Percentiles rank a stretch among this genome's conserved stretches.
Conservation (phyloP, 805 yeast genomes). For the Candida adriatica region DNA sequence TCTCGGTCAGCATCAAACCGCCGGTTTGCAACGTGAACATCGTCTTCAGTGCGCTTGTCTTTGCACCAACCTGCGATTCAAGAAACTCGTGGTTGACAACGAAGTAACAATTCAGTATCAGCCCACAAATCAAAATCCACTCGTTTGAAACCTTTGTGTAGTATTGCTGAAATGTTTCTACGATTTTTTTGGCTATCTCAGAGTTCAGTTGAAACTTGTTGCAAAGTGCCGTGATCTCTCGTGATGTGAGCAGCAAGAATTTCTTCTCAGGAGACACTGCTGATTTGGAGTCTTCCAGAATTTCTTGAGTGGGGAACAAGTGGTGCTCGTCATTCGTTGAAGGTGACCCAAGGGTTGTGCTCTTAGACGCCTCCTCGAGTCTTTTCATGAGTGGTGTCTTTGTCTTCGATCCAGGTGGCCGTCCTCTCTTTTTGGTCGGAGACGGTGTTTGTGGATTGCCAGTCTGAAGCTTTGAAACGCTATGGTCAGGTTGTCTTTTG, state of each 20-base stretch:
- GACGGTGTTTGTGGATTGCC: constrained; percentile 2
- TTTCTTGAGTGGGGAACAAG: too few relatives aligned
- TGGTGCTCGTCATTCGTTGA: too few relatives aligned
- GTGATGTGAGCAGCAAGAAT: constrained; percentile 30
- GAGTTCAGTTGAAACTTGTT: constrained; percentile 59
- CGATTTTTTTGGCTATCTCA: constrained; percentile 40
- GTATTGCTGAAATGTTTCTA: constrained; percentile 44
- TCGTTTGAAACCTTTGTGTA: constrained; percentile 50
- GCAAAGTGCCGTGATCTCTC: constrained; percentile 42
- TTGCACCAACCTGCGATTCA: constrained; percentile 40
- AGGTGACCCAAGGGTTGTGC: too few relatives aligned
- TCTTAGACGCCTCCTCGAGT: constrained; percentile 1
- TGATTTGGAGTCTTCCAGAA: background rate
- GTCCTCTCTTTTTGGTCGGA: constrained; percentile 9
- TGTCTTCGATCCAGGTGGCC: constrained; percentile 18
- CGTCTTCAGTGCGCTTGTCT: constrained; percentile 39
- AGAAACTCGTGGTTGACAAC: constrained; percentile 45
- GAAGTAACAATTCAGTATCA: constrained; percentile 51
- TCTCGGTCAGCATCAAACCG: constrained; percentile 39
- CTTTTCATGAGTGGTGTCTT: background rate
- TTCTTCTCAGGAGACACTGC: constrained; percentile 21
- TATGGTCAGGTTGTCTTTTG: constrained; percentile 16
- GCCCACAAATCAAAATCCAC: constrained; percentile 66
- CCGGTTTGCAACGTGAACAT: constrained; percentile 50
- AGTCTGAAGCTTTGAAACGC: background rate